Evolutionary conservation across 768 basidiomycete genomes (phyloP).

Genomic region (Tricholomella constricta): DNA sequence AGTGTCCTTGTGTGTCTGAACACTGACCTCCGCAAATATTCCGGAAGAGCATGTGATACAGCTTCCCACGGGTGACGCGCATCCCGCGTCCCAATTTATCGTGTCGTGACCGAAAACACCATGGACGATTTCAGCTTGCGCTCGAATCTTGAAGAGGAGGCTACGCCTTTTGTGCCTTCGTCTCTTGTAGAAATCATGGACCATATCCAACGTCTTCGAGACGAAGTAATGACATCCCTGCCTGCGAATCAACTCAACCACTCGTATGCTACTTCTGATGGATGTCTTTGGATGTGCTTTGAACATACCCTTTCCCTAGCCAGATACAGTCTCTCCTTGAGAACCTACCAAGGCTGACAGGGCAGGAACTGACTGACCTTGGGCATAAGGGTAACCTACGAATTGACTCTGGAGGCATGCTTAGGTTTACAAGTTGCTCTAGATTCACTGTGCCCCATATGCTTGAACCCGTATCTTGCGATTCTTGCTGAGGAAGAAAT

Average conservation of each 20-base stretch:
- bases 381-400: slow-evolving; percentile 46
- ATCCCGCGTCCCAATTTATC: not conserved
- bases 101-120: not conserved
- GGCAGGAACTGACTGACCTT: slow-evolving; percentile 46
- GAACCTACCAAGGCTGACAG: slow-evolving; percentile 51
- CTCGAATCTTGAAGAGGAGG: slow-evolving; percentile 12
- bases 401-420: not conserved
- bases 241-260: slow-evolving; percentile 16
- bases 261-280: slow-evolving; percentile 15
- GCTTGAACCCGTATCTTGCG: slow-evolving; percentile 67
- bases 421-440: not conserved
- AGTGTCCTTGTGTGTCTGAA: not conserved
- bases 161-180: not conserved
- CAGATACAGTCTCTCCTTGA: slow-evolving; percentile 43
- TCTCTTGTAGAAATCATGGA: slow-evolving; percentile 13
- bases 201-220: slow-evolving; percentile 14
- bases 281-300: not conserved
- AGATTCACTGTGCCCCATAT: slow-evolving; percentile 80
- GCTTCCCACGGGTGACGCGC: not conserved
- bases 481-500: slow-evolving; percentile 75
- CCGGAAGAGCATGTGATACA: not conserved
- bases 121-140: slow-evolving; percentile 20
- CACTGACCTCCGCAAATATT: too few species aligned
- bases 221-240: slow-evolving; percentile 12
- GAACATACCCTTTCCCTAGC: slow-evolving; percentile 21